Percentiles rank a stretch among this genome's conserved stretches.
phyloP scores from a whole-genome alignment of 1,139 yeast genomes.

The Torulaspora globosa region DNA sequence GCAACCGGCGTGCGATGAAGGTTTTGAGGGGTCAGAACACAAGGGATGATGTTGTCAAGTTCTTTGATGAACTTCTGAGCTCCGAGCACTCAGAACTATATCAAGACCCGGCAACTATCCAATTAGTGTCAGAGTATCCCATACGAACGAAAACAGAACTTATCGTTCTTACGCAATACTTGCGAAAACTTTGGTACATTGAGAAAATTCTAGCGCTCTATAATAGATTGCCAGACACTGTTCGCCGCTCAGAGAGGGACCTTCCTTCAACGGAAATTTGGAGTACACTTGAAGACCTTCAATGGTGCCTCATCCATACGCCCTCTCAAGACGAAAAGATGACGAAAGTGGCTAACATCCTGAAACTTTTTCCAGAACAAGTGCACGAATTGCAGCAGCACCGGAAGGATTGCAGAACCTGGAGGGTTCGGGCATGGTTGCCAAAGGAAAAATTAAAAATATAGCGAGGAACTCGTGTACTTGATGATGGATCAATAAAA shows the following conservation, averaged over 20 bases:
- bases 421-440: constrained; percentile 1
- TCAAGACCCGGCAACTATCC: neutral
- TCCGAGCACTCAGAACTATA: neutral
- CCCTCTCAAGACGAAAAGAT: neutral
- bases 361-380: neutral
- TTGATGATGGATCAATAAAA: constrained; percentile 1
- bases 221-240: neutral
- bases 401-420: constrained; percentile 1
- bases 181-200: constrained; percentile 4
- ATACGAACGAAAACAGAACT: neutral
- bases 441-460: constrained; percentile 1
- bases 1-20: neutral
- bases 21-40: neutral
- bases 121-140: constrained; percentile 3
- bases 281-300: neutral
- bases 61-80: neutral
- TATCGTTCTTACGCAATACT: neutral
- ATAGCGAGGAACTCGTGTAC: neutral
- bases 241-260: neutral
- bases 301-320: neutral
- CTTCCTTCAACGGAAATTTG: neutral
- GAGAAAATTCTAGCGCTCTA: neutral
- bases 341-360: neutral
- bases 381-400: neutral
- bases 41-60: neutral